Evolutionary conservation across 2,329 filamentous ascomycete genomes (phyloP).

Genomic region (Fusarium hostae): DNA sequence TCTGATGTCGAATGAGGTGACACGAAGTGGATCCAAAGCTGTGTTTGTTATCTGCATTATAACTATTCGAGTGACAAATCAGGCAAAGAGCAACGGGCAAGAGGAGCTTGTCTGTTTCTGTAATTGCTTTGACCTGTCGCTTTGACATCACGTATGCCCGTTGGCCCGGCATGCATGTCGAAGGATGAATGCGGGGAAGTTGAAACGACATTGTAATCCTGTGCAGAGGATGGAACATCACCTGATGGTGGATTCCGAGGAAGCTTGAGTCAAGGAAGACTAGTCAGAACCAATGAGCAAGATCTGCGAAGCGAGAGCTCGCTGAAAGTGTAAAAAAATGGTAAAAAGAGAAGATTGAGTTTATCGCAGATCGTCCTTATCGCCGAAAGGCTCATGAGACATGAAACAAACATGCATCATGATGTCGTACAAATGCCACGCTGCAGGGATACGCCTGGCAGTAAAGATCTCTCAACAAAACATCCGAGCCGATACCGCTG

Average conservation of each 20-base stretch:
- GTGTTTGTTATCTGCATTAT: neutral
- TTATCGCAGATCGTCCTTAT: neutral
- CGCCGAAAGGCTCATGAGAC: fast-evolving
- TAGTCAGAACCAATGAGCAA: neutral
- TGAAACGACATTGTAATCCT: neutral
- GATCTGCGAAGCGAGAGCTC: fast-evolving
- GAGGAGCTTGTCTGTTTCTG: neutral
- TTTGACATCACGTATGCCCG: constrained; percentile 3
- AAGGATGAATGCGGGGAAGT: constrained; percentile 8
- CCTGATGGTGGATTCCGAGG: neutral
- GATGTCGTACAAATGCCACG: neutral
- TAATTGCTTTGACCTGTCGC: neutral
- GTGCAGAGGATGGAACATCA: neutral
- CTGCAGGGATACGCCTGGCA: neutral
- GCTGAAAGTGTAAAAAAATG: fast-evolving
- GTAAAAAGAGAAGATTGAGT: neutral
- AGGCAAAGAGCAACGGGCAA: neutral
- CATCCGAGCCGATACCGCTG: neutral
- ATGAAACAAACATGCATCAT: neutral
- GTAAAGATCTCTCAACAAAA: neutral
- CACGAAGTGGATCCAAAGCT: neutral
- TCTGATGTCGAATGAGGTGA: neutral
- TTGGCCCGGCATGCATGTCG: constrained; percentile 11
- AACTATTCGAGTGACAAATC: neutral
- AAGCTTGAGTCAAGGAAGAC: neutral